Percentiles rank a stretch among this genome's conserved stretches.
Evolutionary conservation across 148 eudicot species (phyloP).

Genomic region (Rhododendron vialii): DNA sequence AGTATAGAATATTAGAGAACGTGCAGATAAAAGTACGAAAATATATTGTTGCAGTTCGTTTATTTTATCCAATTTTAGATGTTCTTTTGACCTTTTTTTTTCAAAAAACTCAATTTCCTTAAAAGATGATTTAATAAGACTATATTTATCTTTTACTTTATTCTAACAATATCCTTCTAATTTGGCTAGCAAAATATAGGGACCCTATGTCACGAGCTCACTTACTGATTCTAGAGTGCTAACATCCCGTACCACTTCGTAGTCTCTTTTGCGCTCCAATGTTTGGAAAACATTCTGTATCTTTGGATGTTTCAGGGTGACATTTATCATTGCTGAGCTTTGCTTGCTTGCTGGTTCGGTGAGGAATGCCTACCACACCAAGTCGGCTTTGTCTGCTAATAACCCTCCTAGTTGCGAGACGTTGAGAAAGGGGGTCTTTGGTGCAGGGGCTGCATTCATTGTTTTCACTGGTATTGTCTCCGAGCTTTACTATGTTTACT

Average conservation of each 20-base stretch:
- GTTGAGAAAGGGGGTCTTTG: constrained; percentile 79
- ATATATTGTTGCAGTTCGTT: background rate
- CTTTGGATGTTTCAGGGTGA: constrained; percentile 43
- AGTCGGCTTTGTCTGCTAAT: constrained; percentile 17
- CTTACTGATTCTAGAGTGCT: background rate
- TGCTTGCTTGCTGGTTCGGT: constrained; percentile 87
- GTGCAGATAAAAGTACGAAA: background rate
- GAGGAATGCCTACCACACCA: constrained; percentile 71
- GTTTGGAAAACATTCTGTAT: background rate
- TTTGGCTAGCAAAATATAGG: background rate
- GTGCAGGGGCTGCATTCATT: constrained; percentile 78
- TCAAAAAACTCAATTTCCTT: background rate
- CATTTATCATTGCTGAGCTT: constrained; percentile 75
- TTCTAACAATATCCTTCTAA: background rate
- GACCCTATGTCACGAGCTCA: background rate
- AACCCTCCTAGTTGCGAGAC: constrained; percentile 54
- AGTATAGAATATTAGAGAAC: background rate
- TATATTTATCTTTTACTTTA: background rate
- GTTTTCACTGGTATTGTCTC: constrained; percentile 71
- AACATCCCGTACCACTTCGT: background rate
- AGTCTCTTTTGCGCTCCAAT: background rate
- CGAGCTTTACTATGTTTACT: constrained; percentile 67
- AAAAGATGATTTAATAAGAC: background rate
- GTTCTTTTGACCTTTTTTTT: background rate
- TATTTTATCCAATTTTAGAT: background rate